Evolutionary conservation across 2,329 filamentous ascomycete species (phyloP).

Genomic region (Ophiostoma ulmi): DNA sequence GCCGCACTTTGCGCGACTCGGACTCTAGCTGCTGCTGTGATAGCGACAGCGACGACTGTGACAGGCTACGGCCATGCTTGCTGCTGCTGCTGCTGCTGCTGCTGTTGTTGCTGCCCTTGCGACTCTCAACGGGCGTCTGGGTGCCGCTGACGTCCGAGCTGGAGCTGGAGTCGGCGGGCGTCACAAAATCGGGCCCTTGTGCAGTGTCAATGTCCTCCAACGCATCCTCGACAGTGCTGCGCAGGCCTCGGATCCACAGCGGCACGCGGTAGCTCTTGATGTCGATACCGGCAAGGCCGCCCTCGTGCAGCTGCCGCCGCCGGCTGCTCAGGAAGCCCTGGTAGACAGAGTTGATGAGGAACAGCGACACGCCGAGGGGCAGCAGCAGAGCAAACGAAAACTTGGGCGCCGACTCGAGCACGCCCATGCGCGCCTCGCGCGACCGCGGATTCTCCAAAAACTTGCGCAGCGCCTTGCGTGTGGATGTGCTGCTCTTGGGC

Average conservation of each 20-base stretch:
- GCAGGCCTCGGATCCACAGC: conserved; percentile 68
- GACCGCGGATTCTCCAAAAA: conserved; percentile 24
- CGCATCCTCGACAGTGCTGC: conserved; percentile 68
- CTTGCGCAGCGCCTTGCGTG: conserved; percentile 18
- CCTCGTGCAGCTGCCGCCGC: conserved; percentile 71
- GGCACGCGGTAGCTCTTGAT: conserved; percentile 70
- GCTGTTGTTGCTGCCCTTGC: not conserved
- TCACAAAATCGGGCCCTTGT: conserved; percentile 67
- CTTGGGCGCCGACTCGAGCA: conserved; percentile 41
- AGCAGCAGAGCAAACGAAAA: conserved; percentile 64
- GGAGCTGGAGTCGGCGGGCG: conserved; percentile 38
- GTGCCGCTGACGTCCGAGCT: not conserved
- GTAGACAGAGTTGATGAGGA: conserved; percentile 68
- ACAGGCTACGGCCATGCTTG: conserved; percentile 18
- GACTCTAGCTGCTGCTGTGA: conserved; percentile 26
- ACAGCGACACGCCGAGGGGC: conserved; percentile 65
- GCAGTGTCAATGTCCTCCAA: conserved; percentile 67
- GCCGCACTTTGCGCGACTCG: conserved; percentile 26
- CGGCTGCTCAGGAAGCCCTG: conserved; percentile 70
- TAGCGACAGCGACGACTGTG: conserved; percentile 15
- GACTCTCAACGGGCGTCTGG: not conserved
- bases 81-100: no score
- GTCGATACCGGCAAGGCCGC: conserved; percentile 61
- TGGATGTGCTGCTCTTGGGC: not conserved
- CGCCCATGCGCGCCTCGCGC: conserved; percentile 20